phyloP scores from a whole-genome alignment of 495 filamentous ascomycete species.

The Tuber melanosporum region DNA sequence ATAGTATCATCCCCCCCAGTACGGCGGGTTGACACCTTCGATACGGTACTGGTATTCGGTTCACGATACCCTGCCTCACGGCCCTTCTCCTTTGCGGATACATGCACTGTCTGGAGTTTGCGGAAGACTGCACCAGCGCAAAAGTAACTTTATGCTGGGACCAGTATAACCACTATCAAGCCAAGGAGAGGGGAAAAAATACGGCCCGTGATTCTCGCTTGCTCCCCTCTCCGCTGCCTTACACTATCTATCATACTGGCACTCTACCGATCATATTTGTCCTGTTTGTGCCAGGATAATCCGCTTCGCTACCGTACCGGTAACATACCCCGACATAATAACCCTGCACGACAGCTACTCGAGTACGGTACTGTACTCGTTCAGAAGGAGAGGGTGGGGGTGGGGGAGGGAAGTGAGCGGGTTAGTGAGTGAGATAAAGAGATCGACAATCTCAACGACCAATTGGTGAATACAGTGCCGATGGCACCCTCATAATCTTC shows the following conservation, averaged over 20 bases:
- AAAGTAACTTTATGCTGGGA: not conserved
- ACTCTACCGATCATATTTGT: not conserved
- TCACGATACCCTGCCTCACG: not conserved
- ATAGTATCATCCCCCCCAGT: too few species aligned
- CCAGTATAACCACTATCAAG: not conserved
- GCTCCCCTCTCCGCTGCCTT: not conserved
- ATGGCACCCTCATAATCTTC: not conserved
- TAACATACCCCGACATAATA: too few species aligned
- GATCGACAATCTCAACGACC: not conserved
- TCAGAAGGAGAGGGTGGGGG: not conserved
- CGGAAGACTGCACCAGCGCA: not conserved
- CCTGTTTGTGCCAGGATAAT: not conserved
- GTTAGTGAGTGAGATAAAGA: not conserved
- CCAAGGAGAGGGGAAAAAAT: not conserved
- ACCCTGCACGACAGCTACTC: too few species aligned
- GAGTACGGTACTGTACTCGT: not conserved
- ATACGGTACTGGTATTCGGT: not conserved
- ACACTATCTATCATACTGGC: not conserved
- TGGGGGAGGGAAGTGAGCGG: not conserved
- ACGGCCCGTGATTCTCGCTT: not conserved
- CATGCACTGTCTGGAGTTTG: not conserved
- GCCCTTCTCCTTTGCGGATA: not conserved
- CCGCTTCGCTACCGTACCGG: not conserved
- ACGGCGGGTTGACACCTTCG: not conserved
- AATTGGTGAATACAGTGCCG: not conserved